These are phyloP conservation scores for Canavalia ensiformis DNA, from an alignment of 306 rosid genomes.

Conservation along the genomic window DNA sequence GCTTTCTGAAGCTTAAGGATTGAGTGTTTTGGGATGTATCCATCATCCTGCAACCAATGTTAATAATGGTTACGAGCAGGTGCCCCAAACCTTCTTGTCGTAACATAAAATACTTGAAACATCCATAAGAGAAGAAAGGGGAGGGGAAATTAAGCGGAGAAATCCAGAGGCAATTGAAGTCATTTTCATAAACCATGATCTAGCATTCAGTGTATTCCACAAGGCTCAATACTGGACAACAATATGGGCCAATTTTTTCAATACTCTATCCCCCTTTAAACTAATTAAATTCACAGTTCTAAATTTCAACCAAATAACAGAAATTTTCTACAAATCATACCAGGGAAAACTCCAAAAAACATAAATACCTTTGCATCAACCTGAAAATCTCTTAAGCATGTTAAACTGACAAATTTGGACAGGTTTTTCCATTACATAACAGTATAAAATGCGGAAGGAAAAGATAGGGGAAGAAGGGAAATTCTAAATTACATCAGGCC, in stretches of 20 bases:
- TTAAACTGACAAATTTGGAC: background rate
- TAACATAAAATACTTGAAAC: background rate
- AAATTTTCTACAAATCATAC: background rate
- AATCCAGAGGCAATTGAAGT: too few species aligned
- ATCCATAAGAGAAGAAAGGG: background rate
- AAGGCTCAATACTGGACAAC: too few species aligned
- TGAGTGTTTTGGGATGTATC: background rate
- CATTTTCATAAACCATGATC: too few species aligned
- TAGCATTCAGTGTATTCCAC: too few species aligned
- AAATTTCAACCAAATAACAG: background rate
- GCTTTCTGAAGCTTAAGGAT: background rate
- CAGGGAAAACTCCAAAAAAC: background rate
- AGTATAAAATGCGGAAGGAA: background rate
- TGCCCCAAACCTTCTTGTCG: background rate
- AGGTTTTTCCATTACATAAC: background rate
- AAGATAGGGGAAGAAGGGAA: too few species aligned
- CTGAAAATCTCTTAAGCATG: background rate
- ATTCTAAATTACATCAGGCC: too few species aligned
- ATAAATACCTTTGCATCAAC: background rate
- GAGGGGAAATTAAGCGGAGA: too few species aligned
- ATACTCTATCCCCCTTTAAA: background rate
- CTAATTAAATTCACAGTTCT: background rate
- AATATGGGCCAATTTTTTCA: too few species aligned
- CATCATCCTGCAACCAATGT: background rate
- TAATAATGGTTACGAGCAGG: background rate